A percentile compares a stretch with the other conserved stretches of the same genome.
Evolutionary conservation across 495 filamentous ascomycete species (phyloP).

Genomic region (Penicillium pancosmium): DNA sequence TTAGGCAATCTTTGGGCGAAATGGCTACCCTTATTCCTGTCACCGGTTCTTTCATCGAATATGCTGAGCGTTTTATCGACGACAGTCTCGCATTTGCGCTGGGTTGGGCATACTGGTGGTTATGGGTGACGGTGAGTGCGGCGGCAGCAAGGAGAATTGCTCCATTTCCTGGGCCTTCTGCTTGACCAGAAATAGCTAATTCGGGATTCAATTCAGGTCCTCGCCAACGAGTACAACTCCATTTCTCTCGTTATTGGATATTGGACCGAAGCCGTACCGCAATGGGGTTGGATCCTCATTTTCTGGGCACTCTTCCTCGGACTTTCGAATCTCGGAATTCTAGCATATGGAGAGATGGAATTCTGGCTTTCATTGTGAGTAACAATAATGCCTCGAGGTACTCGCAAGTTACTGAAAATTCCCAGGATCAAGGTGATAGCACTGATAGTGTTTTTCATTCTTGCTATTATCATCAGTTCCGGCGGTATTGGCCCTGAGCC

Average conservation of each 20-base stretch:
- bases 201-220: constrained; percentile 25
- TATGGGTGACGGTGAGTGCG: constrained; percentile 51
- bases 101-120: constrained; percentile 62
- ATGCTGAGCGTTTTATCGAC: constrained; percentile 59
- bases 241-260: constrained; percentile 47
- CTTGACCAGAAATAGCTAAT: constrained; percentile 1
- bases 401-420: neutral
- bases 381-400: neutral
- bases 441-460: constrained; percentile 68
- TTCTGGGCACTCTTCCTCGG: constrained; percentile 58
- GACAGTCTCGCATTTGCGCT: constrained; percentile 54
- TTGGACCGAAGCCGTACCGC: constrained; percentile 46
- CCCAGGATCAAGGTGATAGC: constrained; percentile 54
- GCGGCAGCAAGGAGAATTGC: neutral
- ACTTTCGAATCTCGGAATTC: constrained; percentile 55
- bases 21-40: constrained; percentile 59
- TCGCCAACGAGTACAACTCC: constrained; percentile 55
- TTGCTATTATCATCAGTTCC: constrained; percentile 64
- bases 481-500: constrained; percentile 60
- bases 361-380: constrained; percentile 46
- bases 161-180: neutral
- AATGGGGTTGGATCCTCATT: constrained; percentile 65
- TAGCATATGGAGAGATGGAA: constrained; percentile 68
- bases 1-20: constrained; percentile 57
- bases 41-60: constrained; percentile 58